phyloP scores from a whole-genome alignment of 2,329 filamentous ascomycete species.

The Fusarium nygamai region DNA sequence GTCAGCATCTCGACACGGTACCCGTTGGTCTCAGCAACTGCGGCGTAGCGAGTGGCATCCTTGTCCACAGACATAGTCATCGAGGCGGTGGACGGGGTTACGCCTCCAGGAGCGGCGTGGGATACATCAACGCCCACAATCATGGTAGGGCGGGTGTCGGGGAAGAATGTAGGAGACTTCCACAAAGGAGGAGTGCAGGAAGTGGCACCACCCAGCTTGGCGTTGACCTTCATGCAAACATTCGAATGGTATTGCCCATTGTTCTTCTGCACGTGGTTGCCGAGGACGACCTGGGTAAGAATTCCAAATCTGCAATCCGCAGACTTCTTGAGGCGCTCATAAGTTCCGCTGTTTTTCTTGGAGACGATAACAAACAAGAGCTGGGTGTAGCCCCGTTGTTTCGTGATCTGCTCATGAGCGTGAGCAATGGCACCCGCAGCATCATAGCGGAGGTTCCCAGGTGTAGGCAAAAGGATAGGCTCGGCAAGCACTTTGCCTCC shows the following conservation, averaged over 20 bases:
- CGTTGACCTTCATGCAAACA: conserved; percentile 95
- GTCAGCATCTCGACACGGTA: conserved; percentile 82
- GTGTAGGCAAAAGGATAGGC: conserved; percentile 48
- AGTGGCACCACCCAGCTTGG: conserved; percentile 89
- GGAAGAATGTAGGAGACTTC: conserved; percentile 50
- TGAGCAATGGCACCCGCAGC: conserved; percentile 61
- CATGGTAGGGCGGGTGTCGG: conserved; percentile 69
- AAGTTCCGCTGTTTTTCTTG: conserved; percentile 75
- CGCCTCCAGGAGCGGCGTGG: conserved; percentile 76
- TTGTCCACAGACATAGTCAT: conserved; percentile 84
- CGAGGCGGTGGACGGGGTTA: conserved; percentile 81
- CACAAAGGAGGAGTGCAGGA: conserved; percentile 54
- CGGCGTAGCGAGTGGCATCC: conserved; percentile 78
- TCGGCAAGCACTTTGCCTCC: conserved; percentile 56
- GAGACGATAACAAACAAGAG: conserved; percentile 83
- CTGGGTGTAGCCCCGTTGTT: conserved; percentile 68
- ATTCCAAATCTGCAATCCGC: conserved; percentile 87
- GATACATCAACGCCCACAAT: conserved; percentile 93
- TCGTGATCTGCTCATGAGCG: conserved; percentile 61
- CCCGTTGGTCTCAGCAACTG: conserved; percentile 84
- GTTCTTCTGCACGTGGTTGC: conserved; percentile 72
- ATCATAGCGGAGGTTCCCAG: conserved; percentile 49
- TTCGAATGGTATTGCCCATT: conserved; percentile 91
- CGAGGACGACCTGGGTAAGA: conserved; percentile 83
- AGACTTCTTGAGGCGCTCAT: conserved; percentile 89